Conservation (phyloP, 2,329 filamentous ascomycete species). For the Decorospora gaudefroyi region DNA sequence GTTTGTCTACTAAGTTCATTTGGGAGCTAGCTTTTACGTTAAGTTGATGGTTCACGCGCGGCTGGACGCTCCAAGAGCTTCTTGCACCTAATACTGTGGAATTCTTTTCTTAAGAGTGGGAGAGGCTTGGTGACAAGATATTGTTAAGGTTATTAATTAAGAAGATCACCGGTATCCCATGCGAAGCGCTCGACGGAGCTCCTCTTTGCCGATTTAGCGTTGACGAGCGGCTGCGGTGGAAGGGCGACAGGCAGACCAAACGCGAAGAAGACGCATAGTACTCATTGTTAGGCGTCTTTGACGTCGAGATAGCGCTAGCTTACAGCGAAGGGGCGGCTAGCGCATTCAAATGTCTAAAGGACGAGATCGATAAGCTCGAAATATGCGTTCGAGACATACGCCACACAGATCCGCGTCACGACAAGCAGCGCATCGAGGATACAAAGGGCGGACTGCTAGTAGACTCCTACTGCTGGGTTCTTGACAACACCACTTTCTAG, state of each 20-base stretch:
- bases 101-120: constrained; percentile 1
- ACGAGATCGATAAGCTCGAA: not conserved
- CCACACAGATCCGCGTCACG: not conserved
- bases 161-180: not conserved
- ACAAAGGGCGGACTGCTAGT: constrained; percentile 7
- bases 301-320: not conserved
- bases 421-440: not conserved
- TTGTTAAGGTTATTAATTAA: not conserved
- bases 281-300: constrained; percentile 1
- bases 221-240: not conserved
- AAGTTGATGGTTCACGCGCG: constrained; percentile 1
- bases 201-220: not conserved
- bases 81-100: not conserved
- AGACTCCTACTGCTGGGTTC: constrained; percentile 12
- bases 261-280: constrained; percentile 1
- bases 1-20: not conserved
- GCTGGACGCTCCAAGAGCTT: constrained; percentile 8
- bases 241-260: not conserved
- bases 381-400: not conserved
- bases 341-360: not conserved
- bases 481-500: constrained; percentile 22
- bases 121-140: not conserved
- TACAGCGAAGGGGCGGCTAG: not conserved
- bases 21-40: not conserved
- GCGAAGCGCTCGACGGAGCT: not conserved